Conservation (phyloP, 495 filamentous ascomycete species). For the Mytilinidion resinicola region DNA sequence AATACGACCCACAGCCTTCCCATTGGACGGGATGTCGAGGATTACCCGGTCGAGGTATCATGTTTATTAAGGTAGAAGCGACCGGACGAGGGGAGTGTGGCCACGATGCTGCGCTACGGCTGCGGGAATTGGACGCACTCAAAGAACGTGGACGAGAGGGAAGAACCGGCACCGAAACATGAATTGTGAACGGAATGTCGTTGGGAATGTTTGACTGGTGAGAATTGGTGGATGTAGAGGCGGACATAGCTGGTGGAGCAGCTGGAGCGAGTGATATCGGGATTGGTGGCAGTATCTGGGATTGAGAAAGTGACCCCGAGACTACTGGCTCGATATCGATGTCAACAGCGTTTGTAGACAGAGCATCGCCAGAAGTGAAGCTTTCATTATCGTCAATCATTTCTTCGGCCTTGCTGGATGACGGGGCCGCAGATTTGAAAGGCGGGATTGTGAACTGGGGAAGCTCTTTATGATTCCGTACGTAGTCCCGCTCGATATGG, state of each 20-base stretch:
- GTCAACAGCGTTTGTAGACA: not conserved
- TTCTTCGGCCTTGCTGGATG: constrained; percentile 10
- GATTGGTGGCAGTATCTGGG: constrained; percentile 21
- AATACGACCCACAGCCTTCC: constrained; percentile 55
- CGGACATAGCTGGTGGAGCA: constrained; percentile 12
- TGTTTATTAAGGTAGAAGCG: constrained; percentile 11
- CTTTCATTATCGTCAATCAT: constrained; percentile 7
- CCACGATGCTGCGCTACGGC: constrained; percentile 15
- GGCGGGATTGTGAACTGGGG: constrained; percentile 24
- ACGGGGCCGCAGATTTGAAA: constrained; percentile 16
- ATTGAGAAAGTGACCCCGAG: constrained; percentile 15
- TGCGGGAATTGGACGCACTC: constrained; percentile 22
- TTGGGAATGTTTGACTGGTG: constrained; percentile 5
- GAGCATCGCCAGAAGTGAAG: not conserved
- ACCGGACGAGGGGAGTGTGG: constrained; percentile 10
- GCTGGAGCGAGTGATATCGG: constrained; percentile 1
- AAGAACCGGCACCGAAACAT: constrained; percentile 12
- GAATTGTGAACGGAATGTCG: not conserved
- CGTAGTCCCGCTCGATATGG: constrained; percentile 41
- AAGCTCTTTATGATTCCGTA: constrained; percentile 19
- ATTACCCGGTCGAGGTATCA: constrained; percentile 40
- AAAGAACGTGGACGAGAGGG: constrained; percentile 26
- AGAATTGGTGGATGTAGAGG: constrained; percentile 15
- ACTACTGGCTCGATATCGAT: constrained; percentile 3
- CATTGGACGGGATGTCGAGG: constrained; percentile 40